phyloP scores from a whole-genome alignment of 2,329 filamentous ascomycete species.

The Capronia americana region DNA sequence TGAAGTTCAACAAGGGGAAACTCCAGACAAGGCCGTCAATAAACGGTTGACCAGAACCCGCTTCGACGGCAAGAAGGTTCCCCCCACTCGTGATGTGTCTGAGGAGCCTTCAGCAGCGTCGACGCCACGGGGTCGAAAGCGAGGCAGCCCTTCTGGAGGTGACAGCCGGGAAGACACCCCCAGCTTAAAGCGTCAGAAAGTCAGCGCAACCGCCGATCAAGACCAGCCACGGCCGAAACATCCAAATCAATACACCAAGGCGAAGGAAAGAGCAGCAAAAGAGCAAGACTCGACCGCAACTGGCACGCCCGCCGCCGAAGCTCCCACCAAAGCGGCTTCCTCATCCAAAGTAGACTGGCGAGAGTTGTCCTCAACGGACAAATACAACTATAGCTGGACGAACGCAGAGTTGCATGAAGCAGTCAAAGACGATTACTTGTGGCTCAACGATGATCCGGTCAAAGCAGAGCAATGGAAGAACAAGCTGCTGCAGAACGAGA shows the following conservation, averaged over 20 bases:
- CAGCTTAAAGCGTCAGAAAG: slow-evolving; percentile 34
- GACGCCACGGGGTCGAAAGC: slow-evolving; percentile 28
- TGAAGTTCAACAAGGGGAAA: slow-evolving; percentile 24
- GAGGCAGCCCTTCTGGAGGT: slow-evolving; percentile 28
- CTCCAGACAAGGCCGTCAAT: slow-evolving; percentile 32
- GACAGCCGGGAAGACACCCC: slow-evolving; percentile 32
- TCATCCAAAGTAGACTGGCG: slow-evolving; percentile 24
- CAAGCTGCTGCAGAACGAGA: slow-evolving; percentile 37
- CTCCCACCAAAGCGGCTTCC: slow-evolving; percentile 13
- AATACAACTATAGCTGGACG: slow-evolving; percentile 37
- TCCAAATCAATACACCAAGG: slow-evolving; percentile 38
- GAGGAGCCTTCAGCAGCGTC: slow-evolving; percentile 33
- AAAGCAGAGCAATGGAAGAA: slow-evolving; percentile 35
- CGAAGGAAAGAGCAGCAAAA: slow-evolving; percentile 28
- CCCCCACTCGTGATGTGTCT: slow-evolving; percentile 36
- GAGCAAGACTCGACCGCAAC: slow-evolving; percentile 17
- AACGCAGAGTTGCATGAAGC: slow-evolving; percentile 36
- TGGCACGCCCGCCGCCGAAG: slow-evolving; percentile 15
- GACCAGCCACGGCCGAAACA: slow-evolving; percentile 34
- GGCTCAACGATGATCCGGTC: slow-evolving; percentile 34
- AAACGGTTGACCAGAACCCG: slow-evolving; percentile 36
- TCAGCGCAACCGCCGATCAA: slow-evolving; percentile 23
- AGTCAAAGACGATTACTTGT: slow-evolving; percentile 36
- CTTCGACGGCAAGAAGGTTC: slow-evolving; percentile 38
- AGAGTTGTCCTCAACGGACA: slow-evolving; percentile 25